Evolutionary conservation across 1,284 basidiomycete species (phyloP).

Genomic region (Cryptococcus sp.): DNA sequence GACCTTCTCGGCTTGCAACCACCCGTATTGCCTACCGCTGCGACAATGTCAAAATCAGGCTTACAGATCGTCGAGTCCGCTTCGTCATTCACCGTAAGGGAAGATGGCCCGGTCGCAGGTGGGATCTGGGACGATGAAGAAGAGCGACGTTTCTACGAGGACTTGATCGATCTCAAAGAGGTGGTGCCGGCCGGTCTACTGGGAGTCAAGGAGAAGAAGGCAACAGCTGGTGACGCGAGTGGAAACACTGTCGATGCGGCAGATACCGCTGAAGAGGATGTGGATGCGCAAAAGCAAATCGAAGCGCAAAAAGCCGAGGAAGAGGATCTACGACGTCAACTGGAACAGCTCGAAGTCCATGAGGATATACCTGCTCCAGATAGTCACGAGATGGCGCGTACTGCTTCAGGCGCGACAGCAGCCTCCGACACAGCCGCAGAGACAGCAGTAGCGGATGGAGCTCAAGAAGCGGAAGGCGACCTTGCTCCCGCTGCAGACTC

Average conservation of each 20-base stretch:
- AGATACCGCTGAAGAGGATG: slow-evolving; percentile 24
- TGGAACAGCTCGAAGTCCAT: slow-evolving; percentile 44
- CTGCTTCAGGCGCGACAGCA: slow-evolving; percentile 56
- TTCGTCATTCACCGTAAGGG: slow-evolving; percentile 58
- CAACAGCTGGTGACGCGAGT: slow-evolving; percentile 38
- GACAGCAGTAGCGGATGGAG: slow-evolving; percentile 11
- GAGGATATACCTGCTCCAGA: slow-evolving; percentile 6
- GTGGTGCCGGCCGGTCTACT: slow-evolving; percentile 85
- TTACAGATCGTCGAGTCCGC: slow-evolving; percentile 56
- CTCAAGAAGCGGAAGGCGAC: slow-evolving; percentile 55
- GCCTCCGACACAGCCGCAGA: background rate
- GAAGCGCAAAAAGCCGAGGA: slow-evolving; percentile 52
- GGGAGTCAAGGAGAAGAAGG: slow-evolving; percentile 66
- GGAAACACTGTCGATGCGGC: slow-evolving; percentile 28
- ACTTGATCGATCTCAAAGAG: slow-evolving; percentile 85
- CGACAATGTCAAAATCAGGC: slow-evolving; percentile 53
- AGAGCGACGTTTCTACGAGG: slow-evolving; percentile 91
- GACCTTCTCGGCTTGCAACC: slow-evolving; percentile 80
- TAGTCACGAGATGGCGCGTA: slow-evolving; percentile 17
- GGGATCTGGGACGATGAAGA: slow-evolving; percentile 99
- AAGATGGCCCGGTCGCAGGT: slow-evolving; percentile 61
- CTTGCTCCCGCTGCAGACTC: slow-evolving; percentile 8
- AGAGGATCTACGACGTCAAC: slow-evolving; percentile 56
- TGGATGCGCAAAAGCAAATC: slow-evolving; percentile 41
- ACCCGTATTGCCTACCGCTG: slow-evolving; percentile 75